Conservation (phyloP, 2,329 filamentous ascomycete genomes). For the Orbilia oligospora region DNA sequence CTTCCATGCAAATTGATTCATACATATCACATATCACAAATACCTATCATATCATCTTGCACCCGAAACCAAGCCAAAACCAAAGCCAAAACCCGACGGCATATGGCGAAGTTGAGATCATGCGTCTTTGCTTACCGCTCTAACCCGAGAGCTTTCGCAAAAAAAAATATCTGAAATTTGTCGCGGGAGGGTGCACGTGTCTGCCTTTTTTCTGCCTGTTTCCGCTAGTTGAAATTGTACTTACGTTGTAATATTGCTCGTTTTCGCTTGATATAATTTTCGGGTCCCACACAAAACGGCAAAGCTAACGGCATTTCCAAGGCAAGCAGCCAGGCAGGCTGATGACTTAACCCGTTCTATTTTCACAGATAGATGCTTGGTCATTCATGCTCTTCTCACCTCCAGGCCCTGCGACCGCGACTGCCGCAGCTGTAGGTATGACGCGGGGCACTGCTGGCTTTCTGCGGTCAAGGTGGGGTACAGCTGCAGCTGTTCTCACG, state of each 20-base stretch:
- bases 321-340: constrained; percentile 27
- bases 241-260: not conserved
- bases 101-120: constrained; percentile 7
- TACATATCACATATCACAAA: constrained; percentile 41
- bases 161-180: constrained; percentile 9
- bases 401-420: constrained; percentile 29
- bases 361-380: constrained; percentile 57
- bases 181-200: constrained; percentile 35
- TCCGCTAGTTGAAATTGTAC: constrained; percentile 4
- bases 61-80: constrained; percentile 27
- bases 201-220: constrained; percentile 25
- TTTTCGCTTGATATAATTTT: constrained; percentile 34
- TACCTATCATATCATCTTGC: constrained; percentile 6
- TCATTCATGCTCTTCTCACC: constrained; percentile 54
- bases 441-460: constrained; percentile 58
- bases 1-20: too few species aligned
- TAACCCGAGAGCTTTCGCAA: constrained; percentile 42
- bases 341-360: constrained; percentile 57
- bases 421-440: constrained; percentile 42
- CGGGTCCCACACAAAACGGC: constrained; percentile 43
- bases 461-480: constrained; percentile 49
- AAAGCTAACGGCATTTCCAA: constrained; percentile 19
- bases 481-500: constrained; percentile 43
- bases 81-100: constrained; percentile 19
- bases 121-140: constrained; percentile 42